Base-by-base conservation (phyloP, 768 basidiomycete genomes). In the Lactifluus piperatus region DNA sequence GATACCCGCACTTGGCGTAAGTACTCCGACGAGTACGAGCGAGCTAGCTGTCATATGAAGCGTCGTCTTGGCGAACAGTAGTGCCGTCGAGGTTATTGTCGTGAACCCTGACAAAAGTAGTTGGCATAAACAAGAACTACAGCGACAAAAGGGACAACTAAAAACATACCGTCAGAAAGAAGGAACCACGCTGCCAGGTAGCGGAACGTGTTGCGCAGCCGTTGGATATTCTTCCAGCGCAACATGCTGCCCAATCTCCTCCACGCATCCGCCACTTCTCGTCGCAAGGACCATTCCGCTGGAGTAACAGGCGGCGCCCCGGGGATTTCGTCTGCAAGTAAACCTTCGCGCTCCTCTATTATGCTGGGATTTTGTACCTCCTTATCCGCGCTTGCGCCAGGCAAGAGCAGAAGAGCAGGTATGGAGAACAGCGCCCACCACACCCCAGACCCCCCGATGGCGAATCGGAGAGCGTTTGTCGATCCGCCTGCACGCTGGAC, bases 101-200 rank as follows among this genome's bases (percentile, higher is more conserved):
- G 94, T 91, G 72, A 94, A 94, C 2, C 86, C 91, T 91, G 29
- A 29, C 39, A 8, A 30, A 4, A 14, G n/a, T 20, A 4, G 14
- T n/a, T 9, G 48, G 56, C 47, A 51, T 43, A 37, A n/a, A 45
- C 13, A n/a, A 29, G 9, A 22, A 22, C 2, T 20, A 16, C 5
- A 5, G 39, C 41, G 45, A 39, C n/a, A 39, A 45, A 27, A 29
- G 18, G 16, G 10, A 4, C 34, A 34, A 4, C 0, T n/a, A n/a
- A 10, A 30, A 71, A 32, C 80, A 45, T 53, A 89, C 92, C 91
- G 66, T 98, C 94, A 1, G 89, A 91, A 24, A 98, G 81, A 13
- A 98, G 78, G 70, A 97, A 94, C 94, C 94, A 97, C 0, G 95
- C 92, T 5, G 85, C 81, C 44, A 97, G 84, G 66, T 91, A 97